Percentiles rank a stretch among this genome's conserved stretches.
Conservation (phyloP, 2,329 filamentous ascomycete species). For the Conoideocrella luteorostrata region DNA sequence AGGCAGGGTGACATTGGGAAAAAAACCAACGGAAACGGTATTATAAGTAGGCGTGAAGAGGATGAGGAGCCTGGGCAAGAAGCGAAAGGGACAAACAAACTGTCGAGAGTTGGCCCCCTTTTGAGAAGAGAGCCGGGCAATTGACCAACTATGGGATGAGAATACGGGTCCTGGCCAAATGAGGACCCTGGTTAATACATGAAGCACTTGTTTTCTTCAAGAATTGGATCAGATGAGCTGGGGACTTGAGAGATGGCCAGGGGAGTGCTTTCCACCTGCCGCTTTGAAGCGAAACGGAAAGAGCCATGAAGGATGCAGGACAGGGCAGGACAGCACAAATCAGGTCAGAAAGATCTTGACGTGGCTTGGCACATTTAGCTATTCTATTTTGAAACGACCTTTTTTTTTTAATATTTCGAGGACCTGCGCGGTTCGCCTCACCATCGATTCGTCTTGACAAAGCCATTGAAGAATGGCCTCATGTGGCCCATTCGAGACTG, state of each 20-base stretch:
- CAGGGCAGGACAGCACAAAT: slow-evolving; percentile 4
- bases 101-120: slow-evolving; percentile 9
- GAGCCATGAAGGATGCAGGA: slow-evolving; percentile 5
- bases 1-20: neutral
- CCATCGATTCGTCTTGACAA: too few relatives aligned
- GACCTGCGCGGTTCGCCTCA: too few relatives aligned
- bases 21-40: neutral
- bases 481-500: too few relatives aligned
- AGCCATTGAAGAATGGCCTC: too few relatives aligned
- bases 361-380: slow-evolving; percentile 4
- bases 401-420: too few relatives aligned
- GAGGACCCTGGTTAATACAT: slow-evolving; percentile 4
- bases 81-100: slow-evolving; percentile 8
- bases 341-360: too few relatives aligned
- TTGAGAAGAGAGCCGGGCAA: slow-evolving; percentile 7
- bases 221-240: slow-evolving; percentile 3
- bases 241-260: neutral
- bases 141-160: slow-evolving; percentile 3
- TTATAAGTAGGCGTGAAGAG: neutral
- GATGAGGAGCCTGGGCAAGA: neutral
- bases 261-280: slow-evolving; percentile 4
- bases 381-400: neutral
- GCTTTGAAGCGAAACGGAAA: slow-evolving; percentile 8
- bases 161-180: slow-evolving; percentile 4
- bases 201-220: slow-evolving; percentile 7